Evolutionary conservation across 164 flowering plant genomes (phyloP).

Genomic region (Aristolochia fimbriata): DNA sequence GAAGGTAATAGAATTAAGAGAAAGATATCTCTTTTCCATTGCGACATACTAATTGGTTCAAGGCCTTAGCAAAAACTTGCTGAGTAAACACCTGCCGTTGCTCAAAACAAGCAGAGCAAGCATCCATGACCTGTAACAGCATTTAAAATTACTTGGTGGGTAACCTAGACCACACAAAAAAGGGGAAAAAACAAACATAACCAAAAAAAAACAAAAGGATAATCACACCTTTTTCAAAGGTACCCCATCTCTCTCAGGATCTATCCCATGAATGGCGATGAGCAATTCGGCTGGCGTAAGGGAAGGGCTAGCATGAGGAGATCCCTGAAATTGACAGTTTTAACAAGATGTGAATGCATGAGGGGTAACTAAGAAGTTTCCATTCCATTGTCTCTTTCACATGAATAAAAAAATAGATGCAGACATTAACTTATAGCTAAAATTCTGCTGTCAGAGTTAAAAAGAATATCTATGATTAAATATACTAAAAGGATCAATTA

Average conservation of each 20-base stretch:
- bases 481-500: no score
- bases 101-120: conserved; percentile 96
- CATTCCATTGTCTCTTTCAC: no score
- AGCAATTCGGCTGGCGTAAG: conserved; percentile 88
- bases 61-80: conserved; percentile 89
- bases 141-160: no score
- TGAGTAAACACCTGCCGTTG: conserved; percentile 76
- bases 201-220: neutral
- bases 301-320: conserved; percentile 47
- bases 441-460: no score
- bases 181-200: no score
- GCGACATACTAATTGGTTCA: conserved; percentile 79
- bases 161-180: no score
- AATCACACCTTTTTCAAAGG: conserved; percentile 70
- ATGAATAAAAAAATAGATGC: no score
- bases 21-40: conserved; percentile 1
- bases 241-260: conserved; percentile 89
- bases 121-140: conserved; percentile 80
- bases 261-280: conserved; percentile 87
- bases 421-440: no score
- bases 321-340: conserved; percentile 41
- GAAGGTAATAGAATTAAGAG: no score
- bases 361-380: neutral
- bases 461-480: no score
- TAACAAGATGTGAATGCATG: neutral